These are phyloP conservation scores for Trifolium dubium DNA, from an alignment of 306 rosid genomes.

Conservation along the genomic window DNA sequence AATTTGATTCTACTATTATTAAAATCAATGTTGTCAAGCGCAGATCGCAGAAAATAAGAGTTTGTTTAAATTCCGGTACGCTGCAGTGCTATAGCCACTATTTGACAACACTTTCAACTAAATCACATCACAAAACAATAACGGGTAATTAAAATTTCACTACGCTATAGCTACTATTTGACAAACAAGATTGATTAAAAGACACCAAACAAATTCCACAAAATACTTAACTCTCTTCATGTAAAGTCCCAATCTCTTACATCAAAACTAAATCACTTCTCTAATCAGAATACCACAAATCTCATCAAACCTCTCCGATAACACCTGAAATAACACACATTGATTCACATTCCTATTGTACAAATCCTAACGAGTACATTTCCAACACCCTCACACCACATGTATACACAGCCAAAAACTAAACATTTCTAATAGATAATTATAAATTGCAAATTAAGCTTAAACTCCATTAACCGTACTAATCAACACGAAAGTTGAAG, in stretches of 20 bases:
- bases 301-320: not conserved
- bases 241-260: not conserved
- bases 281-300: slow-evolving; percentile 8
- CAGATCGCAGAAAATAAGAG: not conserved
- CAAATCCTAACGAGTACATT: not conserved
- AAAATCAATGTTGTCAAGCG: not conserved
- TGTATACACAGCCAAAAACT: slow-evolving; percentile 7
- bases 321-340: not conserved
- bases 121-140: not conserved
- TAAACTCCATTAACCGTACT: slow-evolving; percentile 1
- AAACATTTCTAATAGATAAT: slow-evolving; percentile 18
- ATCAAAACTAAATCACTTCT: slow-evolving; percentile 10
- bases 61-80: not conserved
- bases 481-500: not conserved
- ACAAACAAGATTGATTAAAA: not conserved
- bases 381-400: slow-evolving; percentile 12
- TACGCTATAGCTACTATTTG: not conserved
- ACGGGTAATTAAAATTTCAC: not conserved
- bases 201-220: not conserved
- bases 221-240: not conserved
- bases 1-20: not conserved
- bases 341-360: slow-evolving; percentile 11
- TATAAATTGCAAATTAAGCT: slow-evolving; percentile 15
- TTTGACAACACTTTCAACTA: not conserved
- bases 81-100: not conserved